Evolutionary conservation across 257 asterid genomes (phyloP).

Genomic region (Solanum gandarillasii): DNA sequence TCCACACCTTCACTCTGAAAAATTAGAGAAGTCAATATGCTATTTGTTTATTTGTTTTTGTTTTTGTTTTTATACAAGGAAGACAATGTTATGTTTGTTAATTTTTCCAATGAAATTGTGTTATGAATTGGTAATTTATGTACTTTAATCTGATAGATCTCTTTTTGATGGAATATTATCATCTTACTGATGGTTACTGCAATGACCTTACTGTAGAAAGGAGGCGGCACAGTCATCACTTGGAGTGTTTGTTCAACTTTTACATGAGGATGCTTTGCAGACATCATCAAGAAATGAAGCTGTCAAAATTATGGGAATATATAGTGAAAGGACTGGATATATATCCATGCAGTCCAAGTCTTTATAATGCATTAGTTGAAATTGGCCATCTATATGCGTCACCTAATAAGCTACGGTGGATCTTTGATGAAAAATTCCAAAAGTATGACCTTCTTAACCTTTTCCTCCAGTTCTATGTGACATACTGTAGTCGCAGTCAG

Average conservation of each 20-base stretch:
- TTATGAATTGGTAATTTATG: neutral
- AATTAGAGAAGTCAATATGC: neutral
- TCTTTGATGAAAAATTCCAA: conserved; percentile 50
- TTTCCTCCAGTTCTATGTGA: neutral
- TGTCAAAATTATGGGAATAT: conserved; percentile 57
- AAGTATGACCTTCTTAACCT: conserved; percentile 29
- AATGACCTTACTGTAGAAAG: conserved; percentile 47
- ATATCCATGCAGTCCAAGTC: conserved; percentile 56
- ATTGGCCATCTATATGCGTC: conserved; percentile 63
- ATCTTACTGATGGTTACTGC: neutral
- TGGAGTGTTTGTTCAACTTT: conserved; percentile 61
- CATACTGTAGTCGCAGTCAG: neutral
- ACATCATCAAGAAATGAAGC: conserved; percentile 35
- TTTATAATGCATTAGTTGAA: conserved; percentile 51
- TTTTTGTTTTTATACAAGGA: neutral
- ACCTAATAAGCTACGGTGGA: conserved; percentile 70
- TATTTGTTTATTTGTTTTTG: neutral
- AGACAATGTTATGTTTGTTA: neutral
- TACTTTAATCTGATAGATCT: neutral
- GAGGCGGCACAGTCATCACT: conserved; percentile 63
- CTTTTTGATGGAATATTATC: neutral
- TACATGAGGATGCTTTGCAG: conserved; percentile 53
- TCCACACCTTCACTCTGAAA: neutral
- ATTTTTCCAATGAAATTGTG: neutral
- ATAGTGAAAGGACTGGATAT: conserved; percentile 62